A percentile compares a stretch with the other conserved stretches of the same genome.
Conservation (phyloP, 768 basidiomycete species). For the Tulasnella sp. region DNA sequence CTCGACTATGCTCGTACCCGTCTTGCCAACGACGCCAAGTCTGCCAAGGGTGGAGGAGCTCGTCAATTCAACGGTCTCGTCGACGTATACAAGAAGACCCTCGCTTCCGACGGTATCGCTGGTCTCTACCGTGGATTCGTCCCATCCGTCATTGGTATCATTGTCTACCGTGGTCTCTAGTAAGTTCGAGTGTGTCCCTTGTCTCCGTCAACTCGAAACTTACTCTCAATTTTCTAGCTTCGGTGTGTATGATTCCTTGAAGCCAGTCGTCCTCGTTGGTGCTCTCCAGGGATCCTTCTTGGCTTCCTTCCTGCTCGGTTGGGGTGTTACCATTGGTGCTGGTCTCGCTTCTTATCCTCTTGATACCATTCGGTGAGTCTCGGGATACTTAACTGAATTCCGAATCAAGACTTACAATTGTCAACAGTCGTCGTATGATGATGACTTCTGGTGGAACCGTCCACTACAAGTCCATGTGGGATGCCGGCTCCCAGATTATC, state of each 20-base stretch:
- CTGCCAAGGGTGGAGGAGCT: conserved; percentile 76
- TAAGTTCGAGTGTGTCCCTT: conserved; percentile 12
- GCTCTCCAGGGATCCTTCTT: conserved; percentile 91
- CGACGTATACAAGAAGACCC: conserved; percentile 95
- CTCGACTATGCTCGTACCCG: conserved; percentile 99
- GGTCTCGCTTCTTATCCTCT: conserved; percentile 96
- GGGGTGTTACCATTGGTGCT: conserved; percentile 99
- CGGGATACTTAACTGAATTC: not conserved
- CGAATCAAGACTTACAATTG: conserved; percentile 14
- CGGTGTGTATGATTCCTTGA: conserved; percentile 90
- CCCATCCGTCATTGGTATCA: conserved; percentile 97
- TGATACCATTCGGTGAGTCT: conserved; percentile 76
- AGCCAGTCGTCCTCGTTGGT: conserved; percentile 96
- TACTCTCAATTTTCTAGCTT: conserved; percentile 33
- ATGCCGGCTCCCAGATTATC: conserved; percentile 87
- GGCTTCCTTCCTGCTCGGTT: conserved; percentile 92
- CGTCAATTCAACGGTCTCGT: conserved; percentile 99
- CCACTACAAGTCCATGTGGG: conserved; percentile 99
- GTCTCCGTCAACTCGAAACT: not conserved
- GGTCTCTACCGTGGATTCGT: conserved; percentile 99
- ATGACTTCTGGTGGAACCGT: conserved; percentile 94
- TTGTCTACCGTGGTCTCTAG: conserved; percentile 99
- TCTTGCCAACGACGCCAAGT: conserved; percentile 96
- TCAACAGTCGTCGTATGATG: conserved; percentile 97
- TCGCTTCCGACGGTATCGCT: conserved; percentile 92